Conservation (phyloP, 2,329 filamentous ascomycete species). For the Penicillium expansum region DNA sequence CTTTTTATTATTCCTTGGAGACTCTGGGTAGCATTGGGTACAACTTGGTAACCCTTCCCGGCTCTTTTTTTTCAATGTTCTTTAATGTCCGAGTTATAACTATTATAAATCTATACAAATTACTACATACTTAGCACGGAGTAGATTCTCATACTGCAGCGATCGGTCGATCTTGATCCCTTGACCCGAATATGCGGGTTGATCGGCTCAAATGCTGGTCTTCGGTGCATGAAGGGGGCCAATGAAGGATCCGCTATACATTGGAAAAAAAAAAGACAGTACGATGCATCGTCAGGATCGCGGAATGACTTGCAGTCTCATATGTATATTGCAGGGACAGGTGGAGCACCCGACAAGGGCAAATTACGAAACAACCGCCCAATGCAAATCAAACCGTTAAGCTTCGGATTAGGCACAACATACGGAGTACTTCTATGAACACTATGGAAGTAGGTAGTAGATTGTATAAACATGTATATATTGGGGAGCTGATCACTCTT, state of each 20-base stretch:
- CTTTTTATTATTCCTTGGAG: not conserved
- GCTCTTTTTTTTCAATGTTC: not conserved
- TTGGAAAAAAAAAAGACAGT: slow-evolving; percentile 6
- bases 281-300: slow-evolving; percentile 8
- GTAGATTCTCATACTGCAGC: slow-evolving; percentile 5
- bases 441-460: not conserved
- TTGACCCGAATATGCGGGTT: slow-evolving; percentile 19
- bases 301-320: slow-evolving; percentile 20
- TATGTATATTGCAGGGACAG: slow-evolving; percentile 19
- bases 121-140: not conserved
- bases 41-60: not conserved
- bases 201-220: slow-evolving; percentile 24
- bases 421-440: not conserved
- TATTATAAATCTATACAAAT: not conserved
- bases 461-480: not conserved
- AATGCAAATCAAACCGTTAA: not conserved
- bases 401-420: slow-evolving; percentile 2
- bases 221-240: slow-evolving; percentile 18
- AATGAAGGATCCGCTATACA: slow-evolving; percentile 7
- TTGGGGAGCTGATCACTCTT: not conserved
- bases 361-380: slow-evolving; percentile 1
- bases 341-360: slow-evolving; percentile 15
- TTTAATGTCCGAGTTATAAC: not conserved
- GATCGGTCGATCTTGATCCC: slow-evolving; percentile 20
- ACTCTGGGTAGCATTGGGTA: not conserved